Base-by-base conservation (phyloP, 306 rosid genomes). In the Cucurbita pepo region DNA sequence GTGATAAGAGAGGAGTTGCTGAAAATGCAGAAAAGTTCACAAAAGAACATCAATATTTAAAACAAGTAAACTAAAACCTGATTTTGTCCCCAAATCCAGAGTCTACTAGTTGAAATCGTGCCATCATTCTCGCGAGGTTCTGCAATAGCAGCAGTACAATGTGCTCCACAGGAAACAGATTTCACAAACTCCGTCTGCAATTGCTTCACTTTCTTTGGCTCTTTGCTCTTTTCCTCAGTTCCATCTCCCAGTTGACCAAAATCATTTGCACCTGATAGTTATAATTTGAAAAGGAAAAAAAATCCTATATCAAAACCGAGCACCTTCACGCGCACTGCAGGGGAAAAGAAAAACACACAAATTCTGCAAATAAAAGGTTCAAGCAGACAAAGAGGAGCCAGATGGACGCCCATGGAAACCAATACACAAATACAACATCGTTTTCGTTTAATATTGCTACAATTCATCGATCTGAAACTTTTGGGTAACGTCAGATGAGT, bases 81-180 rank as follows among this genome's bases (percentile, higher is more conserved):
- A 78, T 93, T 93, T 75, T 93, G 96, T 34, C 98, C 98, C 98
- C 98, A 93, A 60, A 93, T 78, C 98, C 98, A 93, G 60, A 93
- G 96, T 85, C 97, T 84, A 62, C 96, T 75, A 4, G 81, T 77
- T 1, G 96, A 89, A 73, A 78, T 16, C 7, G 87, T 81, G 71
- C 90, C 96, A 79, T 93, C 94, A 77, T 83, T 88, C 79, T 87
- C 85, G 37, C 86, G 86, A 76, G 90, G 91, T 72, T 88, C 93
- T 1, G 98, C 90, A 73, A 93, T 87, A 80, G 96, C 93, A 77
- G 96, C 96, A 67, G 98, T 88, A 76, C 98, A 93, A 76, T 86
- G 89, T 70, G 96, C 96, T 77, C 98, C 98, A 79, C 98, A 90
- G 9, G 96, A 87, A 52, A 90, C 96, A 75, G 90, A 84, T 73